Base-by-base conservation (phyloP, 108 stramenopile genomes). In the Cyclotella sp. region DNA sequence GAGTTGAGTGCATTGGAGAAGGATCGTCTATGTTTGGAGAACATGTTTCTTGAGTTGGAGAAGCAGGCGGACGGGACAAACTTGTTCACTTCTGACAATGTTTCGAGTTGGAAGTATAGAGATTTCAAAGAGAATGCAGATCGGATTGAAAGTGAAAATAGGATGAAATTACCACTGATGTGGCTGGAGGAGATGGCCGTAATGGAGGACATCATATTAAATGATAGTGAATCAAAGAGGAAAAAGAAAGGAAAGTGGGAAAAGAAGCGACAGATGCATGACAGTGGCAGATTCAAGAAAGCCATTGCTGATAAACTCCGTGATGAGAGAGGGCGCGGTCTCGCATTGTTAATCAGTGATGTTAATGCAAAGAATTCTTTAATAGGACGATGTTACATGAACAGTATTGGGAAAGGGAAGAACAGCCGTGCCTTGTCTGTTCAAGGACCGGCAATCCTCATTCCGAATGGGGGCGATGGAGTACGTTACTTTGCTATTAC, bases 1-100 rank as follows among this genome's bases (percentile, higher is more conserved):
- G 79, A 80, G 49, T 47, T 71, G 10, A 40, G 41, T 8, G 64
- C 70, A 24, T 60, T 80, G 26, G 79, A 80, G 55, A 69, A 68
- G 59, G 79, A 80, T 63, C 54, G 79, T 2, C 0, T 69, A 0
- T 47, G 64, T n/a, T 54, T 80, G 60, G 79, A 80, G 26, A 18
- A 16, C 14, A 42, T 51, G 18, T 80, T 73, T 42, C 13, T 53
- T 59, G 64, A 63, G 28, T 41, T 46, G 12, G 70, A 64, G 27
- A 40, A 40, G 52, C 45, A 55, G 11, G 43, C 10, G 21, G 53
- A 55, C 13, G 63, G 24, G 3, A 51, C 21, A 34, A 15, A 42
- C 34, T n/a, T 5, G 3, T 46, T 39, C 18, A 45, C 21, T 27
- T n/a, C 43, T 46, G 19, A n/a, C 29, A 40, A 45, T 22, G 44